Evolutionary conservation across 768 basidiomycete genomes (phyloP), one percentile per base, ranked within the genome.

Genomic region (Boletellus emodensis): DNA sequence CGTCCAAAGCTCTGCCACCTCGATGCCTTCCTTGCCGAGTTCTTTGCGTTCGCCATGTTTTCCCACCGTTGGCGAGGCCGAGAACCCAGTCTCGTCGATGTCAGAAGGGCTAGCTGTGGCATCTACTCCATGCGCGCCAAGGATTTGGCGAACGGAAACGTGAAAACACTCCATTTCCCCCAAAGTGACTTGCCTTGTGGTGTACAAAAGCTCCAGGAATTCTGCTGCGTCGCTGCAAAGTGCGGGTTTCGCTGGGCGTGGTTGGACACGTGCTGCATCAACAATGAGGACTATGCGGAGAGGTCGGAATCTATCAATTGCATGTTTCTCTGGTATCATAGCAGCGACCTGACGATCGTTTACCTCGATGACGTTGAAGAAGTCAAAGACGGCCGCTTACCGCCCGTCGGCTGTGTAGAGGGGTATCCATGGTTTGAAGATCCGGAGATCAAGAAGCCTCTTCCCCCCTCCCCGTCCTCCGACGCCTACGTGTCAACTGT

Each of bases 211-310:
- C 64, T 65, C 18, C 66, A 67, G 15, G 58, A 68, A 12, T 67
- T 61, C 28, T 65, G 66, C 36, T 68, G 63, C 22, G 14, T 52
- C 7, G 58, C 58, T 6, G 66, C 63, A 1, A 65, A 58, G 39
- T 67, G 61, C 24, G 64, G 66, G 2, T 65, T 46, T 44, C 63
- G 64, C n/a, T 65, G 65, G 65, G 64, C 61, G 5, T 65, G 64
- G 64, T 40, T 55, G 3, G 64, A 65, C 28, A 67, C 66, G 9
- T 65, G 64, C 40, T 65, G 64, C 12, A 65, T 65, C 22, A 51
- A 65, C 34, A 59, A 67, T 28, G 43, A 42, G 43, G 52, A 57
- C 32, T 60, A 53, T 26, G 55, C 60, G 0, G 64, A 65, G 44
- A 55, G 42, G 26, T 59, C 63, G 3, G 65, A 65, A 46, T 65